Percentiles rank a stretch among this genome's conserved stretches.
Conservation (phyloP, 2,329 filamentous ascomycete species). For the Grosmannia clavigera region DNA sequence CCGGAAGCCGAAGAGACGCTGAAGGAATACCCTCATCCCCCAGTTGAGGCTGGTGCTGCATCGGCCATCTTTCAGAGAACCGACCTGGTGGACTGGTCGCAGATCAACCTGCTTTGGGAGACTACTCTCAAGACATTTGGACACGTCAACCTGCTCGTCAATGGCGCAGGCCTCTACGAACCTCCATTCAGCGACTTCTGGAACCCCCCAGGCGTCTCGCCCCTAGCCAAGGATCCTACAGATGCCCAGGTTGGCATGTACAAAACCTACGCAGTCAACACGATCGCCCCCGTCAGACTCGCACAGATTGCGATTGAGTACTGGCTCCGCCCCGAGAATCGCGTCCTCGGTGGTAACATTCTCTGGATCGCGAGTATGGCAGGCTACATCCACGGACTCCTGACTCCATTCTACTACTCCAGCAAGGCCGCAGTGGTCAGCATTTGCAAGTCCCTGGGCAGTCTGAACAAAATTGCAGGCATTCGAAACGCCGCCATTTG, state of each 20-base stretch:
- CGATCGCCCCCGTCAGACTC: conserved; percentile 27
- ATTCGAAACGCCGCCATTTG: conserved; percentile 17
- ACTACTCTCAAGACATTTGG: conserved; percentile 23
- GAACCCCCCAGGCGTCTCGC: conserved; percentile 26
- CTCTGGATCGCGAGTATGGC: conserved; percentile 25
- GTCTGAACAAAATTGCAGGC: conserved; percentile 19
- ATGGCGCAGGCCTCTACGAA: conserved; percentile 34
- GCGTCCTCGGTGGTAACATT: conserved; percentile 14
- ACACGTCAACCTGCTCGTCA: conserved; percentile 28
- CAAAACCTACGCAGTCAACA: conserved; percentile 25
- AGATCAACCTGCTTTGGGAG: conserved; percentile 23
- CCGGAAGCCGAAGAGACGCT: conserved; percentile 27
- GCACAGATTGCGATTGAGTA: conserved; percentile 28
- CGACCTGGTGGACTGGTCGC: conserved; percentile 30
- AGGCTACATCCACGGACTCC: conserved; percentile 21
- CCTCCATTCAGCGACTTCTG: conserved; percentile 30
- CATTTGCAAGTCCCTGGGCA: conserved; percentile 26
- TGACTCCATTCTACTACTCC: conserved; percentile 25
- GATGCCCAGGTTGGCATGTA: conserved; percentile 14
- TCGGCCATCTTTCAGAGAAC: conserved; percentile 29
- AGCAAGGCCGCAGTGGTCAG: conserved; percentile 26
- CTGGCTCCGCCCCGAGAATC: conserved; percentile 15
- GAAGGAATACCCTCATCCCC: neutral
- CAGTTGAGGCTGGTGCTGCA: conserved; percentile 6
- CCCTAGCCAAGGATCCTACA: conserved; percentile 9